Evolutionary conservation across 176 grass and related monocot genomes (phyloP).

Genomic region (Musa beccarii): DNA sequence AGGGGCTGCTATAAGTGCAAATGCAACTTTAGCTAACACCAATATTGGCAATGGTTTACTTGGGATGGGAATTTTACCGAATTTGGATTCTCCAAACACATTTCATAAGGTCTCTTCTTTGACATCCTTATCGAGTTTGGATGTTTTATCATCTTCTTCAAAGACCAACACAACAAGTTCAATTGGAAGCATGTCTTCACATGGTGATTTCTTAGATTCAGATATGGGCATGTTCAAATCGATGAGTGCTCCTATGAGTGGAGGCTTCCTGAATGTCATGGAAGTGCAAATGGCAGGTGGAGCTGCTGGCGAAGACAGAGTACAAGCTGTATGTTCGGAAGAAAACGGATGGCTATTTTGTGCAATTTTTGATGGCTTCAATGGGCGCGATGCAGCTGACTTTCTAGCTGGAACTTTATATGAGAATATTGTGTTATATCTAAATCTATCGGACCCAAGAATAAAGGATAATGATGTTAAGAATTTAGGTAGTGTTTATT

Average conservation of each 20-base stretch:
- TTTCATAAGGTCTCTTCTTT: conserved; percentile 77
- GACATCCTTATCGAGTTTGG: conserved; percentile 18
- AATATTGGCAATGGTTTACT: conserved; percentile 90
- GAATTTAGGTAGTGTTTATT: conserved; percentile 27
- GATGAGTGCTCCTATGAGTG: conserved; percentile 35
- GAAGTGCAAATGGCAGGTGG: conserved; percentile 88
- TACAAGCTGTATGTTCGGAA: conserved; percentile 98
- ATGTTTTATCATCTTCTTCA: conserved; percentile 7
- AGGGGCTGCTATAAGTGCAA: conserved; percentile 92
- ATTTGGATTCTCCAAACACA: conserved; percentile 84
- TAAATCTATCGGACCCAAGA: conserved; percentile 49
- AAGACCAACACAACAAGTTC: conserved; percentile 8
- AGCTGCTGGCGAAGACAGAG: conserved; percentile 93
- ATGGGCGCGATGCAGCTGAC: conserved; percentile 93
- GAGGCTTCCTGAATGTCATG: conserved; percentile 59
- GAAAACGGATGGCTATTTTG: conserved; percentile 93
- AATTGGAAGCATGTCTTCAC: conserved; percentile 35
- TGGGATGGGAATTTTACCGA: conserved; percentile 75
- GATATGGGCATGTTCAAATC: conserved; percentile 54
- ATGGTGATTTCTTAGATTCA: conserved; percentile 46
- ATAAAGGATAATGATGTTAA: conserved; percentile 41
- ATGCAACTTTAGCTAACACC: conserved; percentile 88
- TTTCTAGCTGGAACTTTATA: conserved; percentile 82
- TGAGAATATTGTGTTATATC: conserved; percentile 78
- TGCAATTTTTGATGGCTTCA: conserved; percentile 95